phyloP scores from a whole-genome alignment of 1,139 yeast genomes.

The Schwanniomyces etchellsii region DNA sequence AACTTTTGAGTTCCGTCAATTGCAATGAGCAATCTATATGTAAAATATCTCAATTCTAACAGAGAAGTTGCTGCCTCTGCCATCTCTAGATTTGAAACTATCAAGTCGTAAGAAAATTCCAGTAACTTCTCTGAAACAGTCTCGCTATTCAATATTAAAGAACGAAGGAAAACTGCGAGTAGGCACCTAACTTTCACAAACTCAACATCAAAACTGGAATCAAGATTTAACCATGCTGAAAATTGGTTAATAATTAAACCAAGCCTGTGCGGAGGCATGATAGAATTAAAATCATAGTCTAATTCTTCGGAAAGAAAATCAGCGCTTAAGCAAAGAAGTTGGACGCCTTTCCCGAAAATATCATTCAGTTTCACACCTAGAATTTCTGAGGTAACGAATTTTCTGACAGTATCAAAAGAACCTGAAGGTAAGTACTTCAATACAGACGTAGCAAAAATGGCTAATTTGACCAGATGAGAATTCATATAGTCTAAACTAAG shows the following conservation, averaged over 20 bases:
- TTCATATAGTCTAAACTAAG: not conserved
- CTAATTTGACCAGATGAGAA: not conserved
- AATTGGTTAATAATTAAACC: slow-evolving; percentile 53
- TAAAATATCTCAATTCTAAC: slow-evolving; percentile 41
- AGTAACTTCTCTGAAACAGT: slow-evolving; percentile 26
- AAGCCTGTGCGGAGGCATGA: slow-evolving; percentile 49
- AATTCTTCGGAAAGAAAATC: not conserved
- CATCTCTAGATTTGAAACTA: slow-evolving; percentile 48
- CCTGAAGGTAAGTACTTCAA: not conserved
- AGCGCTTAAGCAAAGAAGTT: not conserved
- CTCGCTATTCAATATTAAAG: slow-evolving; percentile 17
- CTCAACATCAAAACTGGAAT: slow-evolving; percentile 19
- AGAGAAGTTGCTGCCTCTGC: slow-evolving; percentile 31
- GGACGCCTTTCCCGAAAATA: not conserved
- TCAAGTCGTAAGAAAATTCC: slow-evolving; percentile 31
- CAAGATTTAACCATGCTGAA: slow-evolving; percentile 10
- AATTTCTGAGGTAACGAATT: not conserved
- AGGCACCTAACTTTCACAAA: slow-evolving; percentile 46
- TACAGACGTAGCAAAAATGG: not conserved
- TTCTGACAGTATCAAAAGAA: not conserved
- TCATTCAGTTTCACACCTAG: not conserved
- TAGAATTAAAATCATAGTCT: not conserved
- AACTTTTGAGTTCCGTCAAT: slow-evolving; percentile 17
- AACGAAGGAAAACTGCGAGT: slow-evolving; percentile 39
- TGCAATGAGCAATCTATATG: slow-evolving; percentile 39